Evolutionary conservation across 2,329 filamentous ascomycete genomes (phyloP).

Genomic region (Exophiala dermatitidis): DNA sequence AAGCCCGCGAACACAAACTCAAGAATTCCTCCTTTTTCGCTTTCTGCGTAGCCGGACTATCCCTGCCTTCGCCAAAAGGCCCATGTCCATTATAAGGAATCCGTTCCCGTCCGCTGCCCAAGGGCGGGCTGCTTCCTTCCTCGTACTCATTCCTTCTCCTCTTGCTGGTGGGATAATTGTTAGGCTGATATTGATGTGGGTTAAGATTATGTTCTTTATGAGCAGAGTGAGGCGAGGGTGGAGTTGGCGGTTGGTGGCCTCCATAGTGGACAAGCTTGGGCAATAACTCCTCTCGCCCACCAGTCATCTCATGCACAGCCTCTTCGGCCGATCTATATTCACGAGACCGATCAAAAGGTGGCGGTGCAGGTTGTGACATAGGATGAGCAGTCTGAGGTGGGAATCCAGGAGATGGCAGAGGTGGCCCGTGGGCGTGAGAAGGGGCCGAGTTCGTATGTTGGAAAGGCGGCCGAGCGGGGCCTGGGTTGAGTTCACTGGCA

Average conservation of each 20-base stretch:
- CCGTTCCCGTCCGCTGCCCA: slow-evolving; percentile 62
- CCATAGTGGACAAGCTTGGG: slow-evolving; percentile 94
- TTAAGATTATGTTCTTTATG: slow-evolving; percentile 32
- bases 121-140: slow-evolving; percentile 72
- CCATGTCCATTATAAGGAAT: slow-evolving; percentile 53
- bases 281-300: slow-evolving; percentile 83
- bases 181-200: slow-evolving; percentile 38
- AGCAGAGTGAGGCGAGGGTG: slow-evolving; percentile 62
- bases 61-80: slow-evolving; percentile 72
- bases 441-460: slow-evolving; percentile 58
- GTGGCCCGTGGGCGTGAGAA: slow-evolving; percentile 31
- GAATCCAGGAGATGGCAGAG: slow-evolving; percentile 71
- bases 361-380: slow-evolving; percentile 44
- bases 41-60: slow-evolving; percentile 72
- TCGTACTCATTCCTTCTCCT: slow-evolving; percentile 89
- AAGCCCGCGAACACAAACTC: slow-evolving; percentile 75
- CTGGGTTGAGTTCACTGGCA: slow-evolving; percentile 59
- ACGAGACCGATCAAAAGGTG: slow-evolving; percentile 57
- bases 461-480: slow-evolving; percentile 56
- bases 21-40: slow-evolving; percentile 93
- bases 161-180: slow-evolving; percentile 39
- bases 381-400: slow-evolving; percentile 41
- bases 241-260: slow-evolving; percentile 85
- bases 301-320: slow-evolving; percentile 80
- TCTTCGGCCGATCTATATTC: slow-evolving; percentile 97